Percentiles rank a stretch among this genome's conserved stretches.
These are phyloP conservation scores for peach (Prunus persica) DNA, from an alignment of 306 rosid genomes.

Conservation along the genomic window Prunus_persica_NCBIv2 NC_034015.1:13934001-13934500, in stretches of 20 bases:
- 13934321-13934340: slow-evolving; percentile 40
- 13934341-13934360: slow-evolving; percentile 17
- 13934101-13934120: slow-evolving; percentile 24
- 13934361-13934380: slow-evolving; percentile 18
- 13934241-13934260: slow-evolving; percentile 17
- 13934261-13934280: slow-evolving; percentile 17
- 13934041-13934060: background rate
- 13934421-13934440: slow-evolving; percentile 53
- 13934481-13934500: slow-evolving; percentile 36
- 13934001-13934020: background rate
- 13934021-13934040: background rate
- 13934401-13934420: slow-evolving; percentile 51
- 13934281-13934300: slow-evolving; percentile 12
- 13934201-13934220: slow-evolving; percentile 14
- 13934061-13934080: slow-evolving; percentile 4
- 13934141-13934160: background rate
- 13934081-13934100: background rate
- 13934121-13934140: slow-evolving; percentile 27
- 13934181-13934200: slow-evolving; percentile 13
- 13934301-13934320: slow-evolving; percentile 38
- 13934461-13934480: slow-evolving; percentile 39
- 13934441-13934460: slow-evolving; percentile 39
- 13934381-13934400: slow-evolving; percentile 50
- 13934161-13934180: slow-evolving; percentile 20
- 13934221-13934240: slow-evolving; percentile 36